Evolutionary conservation across 2,329 filamentous ascomycete genomes (phyloP).

Genomic region (Chrysoporthe deuterocubensis): DNA sequence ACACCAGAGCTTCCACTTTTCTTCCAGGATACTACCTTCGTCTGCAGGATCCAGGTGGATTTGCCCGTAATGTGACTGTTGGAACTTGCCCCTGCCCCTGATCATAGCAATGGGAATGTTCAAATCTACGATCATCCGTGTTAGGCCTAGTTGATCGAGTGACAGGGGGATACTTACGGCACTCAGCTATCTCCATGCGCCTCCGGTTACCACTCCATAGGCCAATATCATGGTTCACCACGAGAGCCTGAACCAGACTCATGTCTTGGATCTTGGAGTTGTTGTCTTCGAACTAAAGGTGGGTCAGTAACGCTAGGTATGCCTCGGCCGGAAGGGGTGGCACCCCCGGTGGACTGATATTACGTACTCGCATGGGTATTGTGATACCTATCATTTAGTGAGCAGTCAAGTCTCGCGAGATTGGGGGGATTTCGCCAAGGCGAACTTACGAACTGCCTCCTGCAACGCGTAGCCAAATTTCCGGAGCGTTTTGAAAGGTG

Average conservation of each 20-base stretch:
- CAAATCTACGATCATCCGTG: constrained; percentile 29
- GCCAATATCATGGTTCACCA: constrained; percentile 54
- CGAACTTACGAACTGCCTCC: constrained; percentile 51
- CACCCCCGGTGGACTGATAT: no score
- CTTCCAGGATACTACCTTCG: constrained; percentile 58
- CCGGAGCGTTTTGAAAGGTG: constrained; percentile 60
- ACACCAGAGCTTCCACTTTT: constrained; percentile 70
- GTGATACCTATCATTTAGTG: constrained; percentile 35
- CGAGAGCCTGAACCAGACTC: constrained; percentile 53
- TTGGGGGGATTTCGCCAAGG: not conserved
- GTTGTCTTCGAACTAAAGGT: constrained; percentile 51
- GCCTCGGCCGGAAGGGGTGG: not conserved
- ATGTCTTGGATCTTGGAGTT: constrained; percentile 51
- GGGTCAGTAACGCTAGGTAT: not conserved
- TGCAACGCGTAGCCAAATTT: constrained; percentile 64
- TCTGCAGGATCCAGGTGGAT: constrained; percentile 59
- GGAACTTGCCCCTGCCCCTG: constrained; percentile 62
- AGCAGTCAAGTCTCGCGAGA: constrained; percentile 14
- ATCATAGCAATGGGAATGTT: constrained; percentile 47
- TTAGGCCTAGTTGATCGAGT: not conserved
- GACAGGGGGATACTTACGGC: constrained; percentile 43
- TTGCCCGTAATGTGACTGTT: constrained; percentile 56
- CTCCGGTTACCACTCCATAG: constrained; percentile 59
- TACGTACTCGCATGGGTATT: constrained; percentile 38
- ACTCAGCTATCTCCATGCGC: constrained; percentile 62